These are phyloP conservation scores for Cordyceps cicadae DNA, from an alignment of 2,329 filamentous ascomycete species.

Conservation along the genomic window DNA sequence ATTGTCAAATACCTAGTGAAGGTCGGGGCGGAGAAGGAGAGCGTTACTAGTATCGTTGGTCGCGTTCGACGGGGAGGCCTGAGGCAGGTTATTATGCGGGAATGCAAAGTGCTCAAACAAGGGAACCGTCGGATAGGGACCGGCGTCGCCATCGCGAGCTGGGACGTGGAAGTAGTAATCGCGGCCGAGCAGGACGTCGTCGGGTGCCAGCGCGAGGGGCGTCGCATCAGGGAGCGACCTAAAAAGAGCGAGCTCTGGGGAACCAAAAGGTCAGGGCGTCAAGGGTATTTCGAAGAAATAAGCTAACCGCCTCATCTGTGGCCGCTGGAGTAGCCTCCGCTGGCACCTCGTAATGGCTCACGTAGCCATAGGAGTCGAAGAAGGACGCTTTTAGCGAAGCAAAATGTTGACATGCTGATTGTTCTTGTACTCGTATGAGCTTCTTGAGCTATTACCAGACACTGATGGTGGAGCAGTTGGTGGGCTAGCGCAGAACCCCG, in stretches of 20 bases:
- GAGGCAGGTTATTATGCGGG: slow-evolving; percentile 3
- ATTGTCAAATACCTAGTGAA: background rate
- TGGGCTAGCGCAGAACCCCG: too few relatives aligned
- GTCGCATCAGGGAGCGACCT: background rate
- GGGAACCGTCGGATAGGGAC: background rate
- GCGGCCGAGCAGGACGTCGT: background rate
- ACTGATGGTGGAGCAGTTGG: too few relatives aligned
- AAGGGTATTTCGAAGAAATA: background rate
- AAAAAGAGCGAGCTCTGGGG: background rate
- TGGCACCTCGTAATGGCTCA: too few relatives aligned
- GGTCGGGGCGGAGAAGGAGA: background rate
- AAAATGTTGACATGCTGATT: too few relatives aligned
- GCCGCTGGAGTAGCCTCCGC: too few relatives aligned
- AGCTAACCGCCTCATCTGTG: too few relatives aligned
- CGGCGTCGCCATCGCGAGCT: background rate
- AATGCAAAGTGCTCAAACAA: background rate
- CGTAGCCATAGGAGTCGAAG: too few relatives aligned
- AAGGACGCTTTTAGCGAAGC: too few relatives aligned
- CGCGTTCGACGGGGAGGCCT: background rate
- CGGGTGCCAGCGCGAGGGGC: background rate
- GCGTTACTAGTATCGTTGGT: background rate
- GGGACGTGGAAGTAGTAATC: background rate
- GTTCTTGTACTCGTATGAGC: too few relatives aligned
- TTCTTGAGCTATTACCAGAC: too few relatives aligned
- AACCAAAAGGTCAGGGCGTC: background rate